These are phyloP conservation scores for Neurospora sp. DNA, from an alignment of 495 filamentous ascomycete genomes.

Conservation along the genomic window DNA sequence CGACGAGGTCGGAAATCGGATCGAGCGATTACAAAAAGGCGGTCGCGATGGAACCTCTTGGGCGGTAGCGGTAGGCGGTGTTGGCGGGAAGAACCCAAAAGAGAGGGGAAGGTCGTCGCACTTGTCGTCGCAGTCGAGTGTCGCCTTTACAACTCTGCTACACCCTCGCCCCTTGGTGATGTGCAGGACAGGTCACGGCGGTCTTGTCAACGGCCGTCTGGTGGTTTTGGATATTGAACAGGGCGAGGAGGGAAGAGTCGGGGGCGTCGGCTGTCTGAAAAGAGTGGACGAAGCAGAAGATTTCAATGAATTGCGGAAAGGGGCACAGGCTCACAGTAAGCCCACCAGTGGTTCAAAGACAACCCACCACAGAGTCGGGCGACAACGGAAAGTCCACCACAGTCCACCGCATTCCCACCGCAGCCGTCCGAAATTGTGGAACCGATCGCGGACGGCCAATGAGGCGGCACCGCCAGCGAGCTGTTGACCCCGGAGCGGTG, in stretches of 20 bases:
- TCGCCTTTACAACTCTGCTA: neutral
- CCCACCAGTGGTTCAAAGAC: neutral
- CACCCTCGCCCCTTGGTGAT: neutral
- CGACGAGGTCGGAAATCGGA: neutral
- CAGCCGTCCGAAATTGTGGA: neutral
- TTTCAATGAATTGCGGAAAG: neutral
- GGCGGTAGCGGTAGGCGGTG: neutral
- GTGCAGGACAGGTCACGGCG: neutral
- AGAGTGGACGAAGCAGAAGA: neutral
- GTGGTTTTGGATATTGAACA: neutral
- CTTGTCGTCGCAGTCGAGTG: neutral
- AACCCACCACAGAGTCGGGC: neutral
- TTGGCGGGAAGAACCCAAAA: neutral
- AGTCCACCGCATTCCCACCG: neutral
- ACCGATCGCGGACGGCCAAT: neutral
- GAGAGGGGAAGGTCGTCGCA: neutral
- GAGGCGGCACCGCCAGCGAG: neutral
- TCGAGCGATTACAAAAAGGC: neutral
- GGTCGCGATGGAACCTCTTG: neutral
- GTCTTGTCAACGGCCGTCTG: neutral
- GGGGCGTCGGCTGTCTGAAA: neutral
- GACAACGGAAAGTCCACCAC: neutral
- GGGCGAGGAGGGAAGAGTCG: neutral
- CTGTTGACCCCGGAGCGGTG: neutral
- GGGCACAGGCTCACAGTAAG: neutral